Conservation (phyloP, 2,329 filamentous ascomycete genomes). For the Alternaria viburni region DNA sequence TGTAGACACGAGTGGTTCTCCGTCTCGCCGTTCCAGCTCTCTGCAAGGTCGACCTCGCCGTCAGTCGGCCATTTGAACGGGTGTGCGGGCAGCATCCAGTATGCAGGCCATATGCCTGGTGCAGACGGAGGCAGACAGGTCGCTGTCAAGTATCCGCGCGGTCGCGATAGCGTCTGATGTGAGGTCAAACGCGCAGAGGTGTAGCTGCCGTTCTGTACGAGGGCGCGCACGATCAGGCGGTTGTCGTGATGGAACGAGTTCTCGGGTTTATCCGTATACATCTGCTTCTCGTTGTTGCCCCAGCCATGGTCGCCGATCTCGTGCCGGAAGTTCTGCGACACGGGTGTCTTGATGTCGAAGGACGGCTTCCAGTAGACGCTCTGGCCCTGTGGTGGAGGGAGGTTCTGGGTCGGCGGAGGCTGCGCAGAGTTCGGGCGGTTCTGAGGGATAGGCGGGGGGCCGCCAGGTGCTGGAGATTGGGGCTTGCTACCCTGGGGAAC, state of each 20-base stretch:
- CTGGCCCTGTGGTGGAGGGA: slow-evolving; percentile 29
- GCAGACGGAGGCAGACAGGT: slow-evolving; percentile 61
- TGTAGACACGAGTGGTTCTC: slow-evolving; percentile 65
- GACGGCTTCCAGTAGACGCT: slow-evolving; percentile 61
- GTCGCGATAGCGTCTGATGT: slow-evolving; percentile 57
- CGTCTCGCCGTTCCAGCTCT: slow-evolving; percentile 65
- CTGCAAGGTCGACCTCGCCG: slow-evolving; percentile 66
- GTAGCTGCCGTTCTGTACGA: slow-evolving; percentile 54
- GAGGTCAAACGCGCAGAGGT: slow-evolving; percentile 64
- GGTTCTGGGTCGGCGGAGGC: slow-evolving; percentile 38
- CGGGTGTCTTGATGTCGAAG: slow-evolving; percentile 55
- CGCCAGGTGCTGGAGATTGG: slow-evolving; percentile 29
- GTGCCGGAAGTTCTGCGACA: slow-evolving; percentile 61
- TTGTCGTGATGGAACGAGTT: slow-evolving; percentile 63
- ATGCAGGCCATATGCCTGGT: slow-evolving; percentile 66
- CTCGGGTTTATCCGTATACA: slow-evolving; percentile 58
- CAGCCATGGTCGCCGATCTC: slow-evolving; percentile 65
- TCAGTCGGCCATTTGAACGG: slow-evolving; percentile 66
- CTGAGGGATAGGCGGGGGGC: slow-evolving; percentile 30
- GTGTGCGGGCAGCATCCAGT: slow-evolving; percentile 65
- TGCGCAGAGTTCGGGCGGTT: slow-evolving; percentile 36
- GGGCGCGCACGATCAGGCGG: slow-evolving; percentile 60
- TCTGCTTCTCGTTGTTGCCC: slow-evolving; percentile 67
- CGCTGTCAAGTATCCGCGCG: slow-evolving; percentile 61
- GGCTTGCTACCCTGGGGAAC: slow-evolving; percentile 42